phyloP scores from a whole-genome alignment of 805 yeast species.

The Kuraishia cidri region DNA sequence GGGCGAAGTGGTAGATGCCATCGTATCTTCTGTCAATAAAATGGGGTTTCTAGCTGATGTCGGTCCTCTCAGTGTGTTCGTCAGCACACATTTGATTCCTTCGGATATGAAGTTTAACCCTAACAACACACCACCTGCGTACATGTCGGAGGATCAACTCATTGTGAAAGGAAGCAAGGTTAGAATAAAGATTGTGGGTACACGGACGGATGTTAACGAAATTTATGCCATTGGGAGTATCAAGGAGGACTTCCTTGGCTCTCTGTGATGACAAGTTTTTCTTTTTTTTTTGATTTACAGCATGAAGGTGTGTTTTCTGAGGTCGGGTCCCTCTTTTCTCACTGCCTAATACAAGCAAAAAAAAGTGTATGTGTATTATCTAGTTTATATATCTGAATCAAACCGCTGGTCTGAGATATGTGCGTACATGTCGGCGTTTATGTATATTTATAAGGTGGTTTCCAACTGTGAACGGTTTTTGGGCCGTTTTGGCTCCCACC shows the following conservation, averaged over 20 bases:
- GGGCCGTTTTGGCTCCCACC: too few relatives aligned
- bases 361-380: too few relatives aligned
- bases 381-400: too few relatives aligned
- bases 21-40: conserved; percentile 86
- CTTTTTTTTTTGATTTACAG: too few relatives aligned
- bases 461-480: too few relatives aligned
- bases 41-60: conserved; percentile 98
- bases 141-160: conserved; percentile 89
- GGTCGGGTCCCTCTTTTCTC: too few relatives aligned
- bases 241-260: conserved; percentile 96
- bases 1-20: conserved; percentile 97
- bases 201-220: conserved; percentile 94
- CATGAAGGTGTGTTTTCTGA: too few relatives aligned
- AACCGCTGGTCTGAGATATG: too few relatives aligned
- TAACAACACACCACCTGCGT: conserved; percentile 97
- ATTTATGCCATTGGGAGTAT: conserved; percentile 97
- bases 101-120: conserved; percentile 91
- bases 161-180: conserved; percentile 92
- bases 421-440: too few relatives aligned
- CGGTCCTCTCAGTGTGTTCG: conserved; percentile 92
- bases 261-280: too few relatives aligned
- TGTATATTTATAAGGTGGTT: too few relatives aligned
- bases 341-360: too few relatives aligned
- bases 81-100: conserved; percentile 91
- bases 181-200: conserved; percentile 93